Percentiles rank a stretch among this genome's conserved stretches.
Evolutionary conservation across 2,329 filamentous ascomycete genomes (phyloP).

Genomic region (Fusarium camptoceras): DNA sequence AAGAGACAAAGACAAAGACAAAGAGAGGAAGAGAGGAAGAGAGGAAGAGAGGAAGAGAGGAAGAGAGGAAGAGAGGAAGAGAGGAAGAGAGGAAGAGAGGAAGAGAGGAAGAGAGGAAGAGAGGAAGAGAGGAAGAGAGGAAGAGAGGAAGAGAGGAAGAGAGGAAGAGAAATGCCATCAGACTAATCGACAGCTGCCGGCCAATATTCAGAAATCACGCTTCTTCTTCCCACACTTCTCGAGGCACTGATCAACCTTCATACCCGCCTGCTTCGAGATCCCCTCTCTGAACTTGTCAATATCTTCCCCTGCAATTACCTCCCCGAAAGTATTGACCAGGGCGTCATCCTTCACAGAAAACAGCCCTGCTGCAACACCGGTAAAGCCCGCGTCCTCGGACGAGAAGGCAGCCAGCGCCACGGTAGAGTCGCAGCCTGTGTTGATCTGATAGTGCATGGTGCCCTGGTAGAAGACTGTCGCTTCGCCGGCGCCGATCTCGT

Average conservation of each 20-base stretch:
- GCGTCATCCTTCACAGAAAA: slow-evolving; percentile 59
- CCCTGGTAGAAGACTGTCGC: slow-evolving; percentile 67
- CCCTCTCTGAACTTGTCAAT: slow-evolving; percentile 56
- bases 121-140: background rate
- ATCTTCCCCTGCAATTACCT: slow-evolving; percentile 58
- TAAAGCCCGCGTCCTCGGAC: slow-evolving; percentile 63
- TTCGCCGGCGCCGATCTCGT: slow-evolving; percentile 56
- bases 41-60: background rate
- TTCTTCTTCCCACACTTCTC: slow-evolving; percentile 50
- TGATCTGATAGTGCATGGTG: slow-evolving; percentile 66
- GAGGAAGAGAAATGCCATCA: background rate
- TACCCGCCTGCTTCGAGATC: slow-evolving; percentile 59
- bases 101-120: background rate
- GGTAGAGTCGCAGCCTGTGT: slow-evolving; percentile 63
- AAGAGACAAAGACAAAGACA: too few species aligned
- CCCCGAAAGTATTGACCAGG: slow-evolving; percentile 60
- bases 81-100: background rate
- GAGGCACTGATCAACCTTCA: slow-evolving; percentile 65
- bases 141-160: background rate
- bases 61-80: background rate
- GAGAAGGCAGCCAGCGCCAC: slow-evolving; percentile 63
- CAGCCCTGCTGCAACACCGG: slow-evolving; percentile 61
- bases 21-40: background rate
- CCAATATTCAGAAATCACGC: slow-evolving; percentile 47
- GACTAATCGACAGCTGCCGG: background rate